Evolutionary conservation across 148 eudicot genomes (phyloP), one percentile per base, ranked within the genome.

Genomic region (Fagopyrum homotropicum): DNA sequence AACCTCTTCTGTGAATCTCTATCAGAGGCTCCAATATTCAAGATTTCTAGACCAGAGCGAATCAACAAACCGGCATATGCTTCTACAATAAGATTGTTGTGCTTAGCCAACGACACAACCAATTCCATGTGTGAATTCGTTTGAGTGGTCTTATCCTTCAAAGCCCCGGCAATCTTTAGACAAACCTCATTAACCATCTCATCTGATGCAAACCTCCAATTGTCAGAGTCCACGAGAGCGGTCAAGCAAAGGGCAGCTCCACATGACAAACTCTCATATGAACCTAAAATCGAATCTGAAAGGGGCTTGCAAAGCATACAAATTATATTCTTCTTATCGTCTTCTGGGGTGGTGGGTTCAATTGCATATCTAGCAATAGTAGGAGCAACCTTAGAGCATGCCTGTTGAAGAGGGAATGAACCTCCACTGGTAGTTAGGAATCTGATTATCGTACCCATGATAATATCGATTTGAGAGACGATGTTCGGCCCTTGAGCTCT

Each of bases 171-270:
- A 78, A 88, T 88, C 80, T 89, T 89, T 73, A 89, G 86, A 77
- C 99, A 95, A 68, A 92, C 94, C 83, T 90, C 96, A 79, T 92
- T 92, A 72, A 95, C 92, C 86, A 88, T 84, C 73, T 90, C 93
- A 80, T 73, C 86, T 16, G 97, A 88, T 59, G 96, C 96, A 81
- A 90, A 92, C 75, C 91, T 87, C 99, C 99, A 95, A 75, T 95
- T 92, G 81, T 86, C 97, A 48, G 88, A 89, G 52, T 92, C 97
- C 57, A 92, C 96, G 29, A 95, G 89, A 14, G 97, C 90, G 77
- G 84, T 91, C 79, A 95, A 84, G 77, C 99, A 95, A 76, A 95
- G 92, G 69, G 99, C 97, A 77, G 97, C 91, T 55, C 99, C 99
- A 81, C 88, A 86, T 47, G 99, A 92, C 1, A 92, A 76, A 73